Percentiles rank a stretch among this genome's conserved stretches.
Conservation (phyloP, 257 asterid species). For the Eucommia ulmoides region DNA sequence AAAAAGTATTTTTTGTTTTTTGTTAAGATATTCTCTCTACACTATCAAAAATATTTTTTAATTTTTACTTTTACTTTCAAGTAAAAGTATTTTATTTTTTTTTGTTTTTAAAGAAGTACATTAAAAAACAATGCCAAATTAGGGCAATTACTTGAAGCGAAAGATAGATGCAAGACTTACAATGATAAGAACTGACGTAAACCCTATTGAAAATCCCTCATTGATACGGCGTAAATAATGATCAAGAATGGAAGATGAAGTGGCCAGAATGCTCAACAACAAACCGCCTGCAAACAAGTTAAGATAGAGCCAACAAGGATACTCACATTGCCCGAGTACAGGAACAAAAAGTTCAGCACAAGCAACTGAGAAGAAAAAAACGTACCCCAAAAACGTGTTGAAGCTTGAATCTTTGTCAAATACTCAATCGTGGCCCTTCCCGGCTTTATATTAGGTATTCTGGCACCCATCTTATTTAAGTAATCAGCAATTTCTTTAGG, state of each 20-base stretch:
- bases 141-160: no score
- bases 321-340: not conserved
- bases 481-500: slow-evolving; percentile 97
- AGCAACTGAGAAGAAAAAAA: no score
- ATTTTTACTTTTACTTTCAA: no score
- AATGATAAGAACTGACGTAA: slow-evolving; percentile 86
- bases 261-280: slow-evolving; percentile 75
- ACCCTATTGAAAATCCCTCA: slow-evolving; percentile 87
- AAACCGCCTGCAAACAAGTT: slow-evolving; percentile 62
- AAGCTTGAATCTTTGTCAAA: slow-evolving; percentile 88
- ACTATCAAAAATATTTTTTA: no score
- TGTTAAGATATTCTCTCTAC: no score
- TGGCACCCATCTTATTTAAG: slow-evolving; percentile 92
- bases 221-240: slow-evolving; percentile 69
- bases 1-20: no score
- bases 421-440: slow-evolving; percentile 94
- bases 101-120: no score
- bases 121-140: no score
- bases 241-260: slow-evolving; percentile 70
- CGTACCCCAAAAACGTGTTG: slow-evolving; percentile 98
- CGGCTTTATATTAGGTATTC: slow-evolving; percentile 85
- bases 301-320: slow-evolving; percentile 4
- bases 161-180: slow-evolving; percentile 42
- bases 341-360: not conserved
- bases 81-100: no score